Base-by-base conservation (phyloP, 139 green algal genomes). In the Tetraselmis striata region DNA sequence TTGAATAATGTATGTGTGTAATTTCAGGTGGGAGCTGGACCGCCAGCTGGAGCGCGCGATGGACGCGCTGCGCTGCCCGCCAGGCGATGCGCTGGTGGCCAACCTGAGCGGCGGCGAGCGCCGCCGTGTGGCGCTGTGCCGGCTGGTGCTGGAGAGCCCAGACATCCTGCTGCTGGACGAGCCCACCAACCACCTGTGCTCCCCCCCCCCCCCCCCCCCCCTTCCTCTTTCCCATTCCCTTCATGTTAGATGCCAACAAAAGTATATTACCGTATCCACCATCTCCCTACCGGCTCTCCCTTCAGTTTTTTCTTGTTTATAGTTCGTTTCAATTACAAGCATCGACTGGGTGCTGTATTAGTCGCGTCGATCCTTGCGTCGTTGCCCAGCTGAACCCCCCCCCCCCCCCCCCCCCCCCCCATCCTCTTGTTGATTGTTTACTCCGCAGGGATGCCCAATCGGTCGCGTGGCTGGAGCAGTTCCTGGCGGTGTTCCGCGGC, bases 111-210 rank as follows among this genome's bases (percentile, higher is more conserved):
- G 94, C 0, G 94, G 95, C 2, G 95, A 97, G 91, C 90, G 94
- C 25, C 89, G 94, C 80, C 90, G 95, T 2, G 93, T 98, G 28
- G 94, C 93, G 0, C 84, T 98, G 11, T 91, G 87, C 23, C 91
- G 94, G 1, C 87, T 96, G 78, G 87, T 98, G 76, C 93, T 98
- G 80, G 86, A 90, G 31, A 25, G 90, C 2, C 95, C 95, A 0
- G 91, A 98, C 82, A 91, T 98, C 80, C 86, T 98, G 84, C 87
- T 96, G 80, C 87, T 98, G 83, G 94, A 98, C 80, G 93, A 92
- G 76, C 80, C 74, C 74, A 77, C 75, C 32, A 81, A 81, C 30
- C 77, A 81, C 81, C 45, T 67, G 45, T 76, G 59, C 83, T 93
- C 88, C 93, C 93, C 79, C 45, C 18, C 45, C 45, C 45, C 45